phyloP scores from a whole-genome alignment of 805 yeast genomes.

The Saturnispora quitensis region DNA sequence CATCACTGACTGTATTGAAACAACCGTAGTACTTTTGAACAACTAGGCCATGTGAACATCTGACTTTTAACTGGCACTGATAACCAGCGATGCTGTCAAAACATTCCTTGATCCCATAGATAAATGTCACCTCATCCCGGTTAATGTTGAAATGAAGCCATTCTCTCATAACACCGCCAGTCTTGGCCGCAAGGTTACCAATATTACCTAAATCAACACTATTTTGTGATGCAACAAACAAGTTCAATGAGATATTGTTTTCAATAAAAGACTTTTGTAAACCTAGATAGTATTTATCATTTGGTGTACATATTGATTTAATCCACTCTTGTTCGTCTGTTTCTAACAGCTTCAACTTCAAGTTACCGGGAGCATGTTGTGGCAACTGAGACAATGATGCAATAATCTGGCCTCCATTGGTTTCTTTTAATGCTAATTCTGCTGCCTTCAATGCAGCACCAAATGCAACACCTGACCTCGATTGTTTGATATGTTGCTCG shows the following conservation, averaged over 20 bases:
- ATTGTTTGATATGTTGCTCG: conserved; percentile 37
- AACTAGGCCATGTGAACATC: conserved; percentile 83
- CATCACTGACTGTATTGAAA: conserved; percentile 31
- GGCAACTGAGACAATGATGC: conserved; percentile 64
- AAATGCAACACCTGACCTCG: conserved; percentile 54
- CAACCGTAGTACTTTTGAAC: conserved; percentile 67
- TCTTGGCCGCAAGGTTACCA: conserved; percentile 50
- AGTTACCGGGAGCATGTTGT: conserved; percentile 69
- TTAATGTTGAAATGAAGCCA: conserved; percentile 62
- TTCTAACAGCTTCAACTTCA: conserved; percentile 34
- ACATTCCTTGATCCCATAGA: conserved; percentile 48
- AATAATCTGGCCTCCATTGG: conserved; percentile 81
- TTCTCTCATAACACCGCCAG: conserved; percentile 62
- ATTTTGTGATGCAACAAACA: conserved; percentile 58
- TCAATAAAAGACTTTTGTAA: conserved; percentile 48
- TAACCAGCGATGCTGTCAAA: conserved; percentile 52
- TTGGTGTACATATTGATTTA: conserved; percentile 46
- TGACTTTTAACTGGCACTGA: conserved; percentile 73
- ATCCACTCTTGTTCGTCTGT: conserved; percentile 33
- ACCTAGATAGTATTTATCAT: conserved; percentile 50
- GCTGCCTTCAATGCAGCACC: conserved; percentile 76
- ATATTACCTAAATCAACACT: conserved; percentile 63
- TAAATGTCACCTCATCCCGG: conserved; percentile 57
- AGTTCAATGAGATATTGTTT: conserved; percentile 63
- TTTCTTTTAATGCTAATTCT: conserved; percentile 43